Conservation (phyloP, 1,139 yeast genomes). For the Hyphopichia buzzinii region DNA sequence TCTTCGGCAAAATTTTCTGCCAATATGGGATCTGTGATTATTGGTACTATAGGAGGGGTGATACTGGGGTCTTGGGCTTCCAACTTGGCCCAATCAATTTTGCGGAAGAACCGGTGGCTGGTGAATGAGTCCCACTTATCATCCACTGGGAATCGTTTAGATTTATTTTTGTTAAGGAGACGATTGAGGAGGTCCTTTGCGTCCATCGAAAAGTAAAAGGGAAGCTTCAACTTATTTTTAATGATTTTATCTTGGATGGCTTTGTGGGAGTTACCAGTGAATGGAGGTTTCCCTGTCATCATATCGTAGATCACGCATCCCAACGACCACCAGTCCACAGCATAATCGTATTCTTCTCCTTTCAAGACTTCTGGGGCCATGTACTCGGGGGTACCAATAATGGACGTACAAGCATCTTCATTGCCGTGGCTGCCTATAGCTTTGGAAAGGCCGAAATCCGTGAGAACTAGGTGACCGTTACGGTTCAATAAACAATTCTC, state of each 20-base stretch:
- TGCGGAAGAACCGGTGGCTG: conserved; percentile 31
- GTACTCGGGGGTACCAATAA: conserved; percentile 77
- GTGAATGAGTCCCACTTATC: conserved; percentile 33
- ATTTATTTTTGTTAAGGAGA: conserved; percentile 69
- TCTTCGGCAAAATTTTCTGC: conserved; percentile 35
- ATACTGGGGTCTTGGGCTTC: conserved; percentile 18
- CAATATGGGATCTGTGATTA: conserved; percentile 32
- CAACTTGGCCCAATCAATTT: conserved; percentile 26
- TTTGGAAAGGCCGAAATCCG: conserved; percentile 88
- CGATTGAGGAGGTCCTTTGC: conserved; percentile 76
- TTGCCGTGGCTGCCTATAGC: conserved; percentile 45
- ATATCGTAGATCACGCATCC: conserved; percentile 70
- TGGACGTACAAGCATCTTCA: conserved; percentile 56
- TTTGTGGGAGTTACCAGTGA: conserved; percentile 82
- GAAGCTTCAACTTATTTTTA: conserved; percentile 66
- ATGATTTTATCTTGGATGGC: conserved; percentile 75
- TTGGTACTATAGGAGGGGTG: conserved; percentile 30
- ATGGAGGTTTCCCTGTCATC: conserved; percentile 89
- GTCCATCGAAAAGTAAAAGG: conserved; percentile 75
- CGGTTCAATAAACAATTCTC: conserved; percentile 82
- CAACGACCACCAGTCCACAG: conserved; percentile 40
- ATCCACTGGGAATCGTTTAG: conserved; percentile 68
- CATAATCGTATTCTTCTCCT: conserved; percentile 30
- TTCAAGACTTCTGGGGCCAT: conserved; percentile 38
- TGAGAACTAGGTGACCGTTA: conserved; percentile 73